A percentile compares a stretch with the other conserved stretches of the same genome.
phyloP scores from a whole-genome alignment of 768 basidiomycete species.

The Neoboletus brunneissimus region DNA sequence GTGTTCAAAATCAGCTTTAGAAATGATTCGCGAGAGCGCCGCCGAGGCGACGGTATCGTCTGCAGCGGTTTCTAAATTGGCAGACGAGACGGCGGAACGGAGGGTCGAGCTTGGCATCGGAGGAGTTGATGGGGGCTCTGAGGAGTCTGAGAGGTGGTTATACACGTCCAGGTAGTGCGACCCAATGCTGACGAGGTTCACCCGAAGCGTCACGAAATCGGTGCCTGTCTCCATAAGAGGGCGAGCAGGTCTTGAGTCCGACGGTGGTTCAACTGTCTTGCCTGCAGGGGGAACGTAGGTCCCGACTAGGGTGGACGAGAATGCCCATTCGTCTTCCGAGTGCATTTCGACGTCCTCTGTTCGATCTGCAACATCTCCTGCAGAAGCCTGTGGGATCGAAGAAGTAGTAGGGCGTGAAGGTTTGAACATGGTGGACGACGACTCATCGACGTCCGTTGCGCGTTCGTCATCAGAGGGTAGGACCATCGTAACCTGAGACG shows the following conservation, averaged over 20 bases:
- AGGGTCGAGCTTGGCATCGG: constrained; percentile 8
- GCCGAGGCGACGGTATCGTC: constrained; percentile 57
- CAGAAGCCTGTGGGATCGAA: background rate
- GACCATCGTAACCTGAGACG: constrained; percentile 19
- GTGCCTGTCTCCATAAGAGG: background rate
- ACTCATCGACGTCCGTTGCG: constrained; percentile 26
- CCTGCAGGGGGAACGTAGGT: constrained; percentile 12
- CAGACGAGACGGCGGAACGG: constrained; percentile 25
- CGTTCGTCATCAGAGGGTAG: constrained; percentile 25
- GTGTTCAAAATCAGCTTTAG: constrained; percentile 75
- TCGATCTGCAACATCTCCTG: background rate
- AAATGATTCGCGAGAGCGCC: constrained; percentile 79
- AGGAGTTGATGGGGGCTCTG: background rate
- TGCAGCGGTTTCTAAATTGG: constrained; percentile 38
- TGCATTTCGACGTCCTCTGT: background rate
- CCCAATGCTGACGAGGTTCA: constrained; percentile 22
- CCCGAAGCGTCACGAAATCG: constrained; percentile 16
- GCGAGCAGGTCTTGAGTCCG: background rate
- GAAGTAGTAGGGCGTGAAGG: background rate
- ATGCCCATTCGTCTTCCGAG: constrained; percentile 20
- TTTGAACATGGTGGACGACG: constrained; percentile 21
- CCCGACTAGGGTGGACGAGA: constrained; percentile 28
- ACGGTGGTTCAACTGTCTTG: constrained; percentile 8
- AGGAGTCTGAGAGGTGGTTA: background rate
- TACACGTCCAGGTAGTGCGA: constrained; percentile 22